Evolutionary conservation across 768 basidiomycete genomes (phyloP).

Genomic region (Leccinum disarticulatum): DNA sequence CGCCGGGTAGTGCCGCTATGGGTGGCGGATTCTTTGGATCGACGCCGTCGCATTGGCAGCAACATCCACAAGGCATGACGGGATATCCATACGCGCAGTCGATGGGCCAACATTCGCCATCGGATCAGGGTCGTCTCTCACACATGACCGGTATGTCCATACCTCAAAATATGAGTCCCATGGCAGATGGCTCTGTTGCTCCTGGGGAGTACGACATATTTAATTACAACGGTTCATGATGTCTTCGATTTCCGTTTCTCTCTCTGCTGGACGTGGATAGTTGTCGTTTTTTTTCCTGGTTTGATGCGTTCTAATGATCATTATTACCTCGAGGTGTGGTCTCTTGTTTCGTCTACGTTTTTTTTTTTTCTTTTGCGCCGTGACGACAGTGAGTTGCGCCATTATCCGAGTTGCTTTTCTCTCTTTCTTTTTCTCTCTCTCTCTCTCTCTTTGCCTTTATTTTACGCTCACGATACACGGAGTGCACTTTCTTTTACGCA

Average conservation of each 20-base stretch:
- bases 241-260: slow-evolving; percentile 13
- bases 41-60: slow-evolving; percentile 30
- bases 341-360: slow-evolving; percentile 15
- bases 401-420: slow-evolving; percentile 1
- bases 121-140: slow-evolving; percentile 39
- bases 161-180: slow-evolving; percentile 44
- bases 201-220: slow-evolving; percentile 56
- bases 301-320: slow-evolving; percentile 19
- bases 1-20: slow-evolving; percentile 38
- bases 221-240: slow-evolving; percentile 52
- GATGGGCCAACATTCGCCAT: slow-evolving; percentile 21
- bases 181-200: slow-evolving; percentile 40
- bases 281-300: slow-evolving; percentile 12
- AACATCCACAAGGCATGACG: slow-evolving; percentile 27
- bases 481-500: slow-evolving; percentile 18
- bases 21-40: slow-evolving; percentile 27
- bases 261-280: slow-evolving; percentile 18
- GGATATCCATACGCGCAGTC: slow-evolving; percentile 32
- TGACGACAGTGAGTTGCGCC: slow-evolving; percentile 9
- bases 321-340: slow-evolving; percentile 30
- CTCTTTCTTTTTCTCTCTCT: neutral
- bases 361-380: slow-evolving; percentile 6
- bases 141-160: slow-evolving; percentile 54
- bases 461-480: slow-evolving; percentile 18
- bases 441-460: slow-evolving; percentile 4